A percentile compares a stretch with the other conserved stretches of the same genome.
Conservation (phyloP, 176 grass and related monocot species). For the Triticum monococcum region DNA sequence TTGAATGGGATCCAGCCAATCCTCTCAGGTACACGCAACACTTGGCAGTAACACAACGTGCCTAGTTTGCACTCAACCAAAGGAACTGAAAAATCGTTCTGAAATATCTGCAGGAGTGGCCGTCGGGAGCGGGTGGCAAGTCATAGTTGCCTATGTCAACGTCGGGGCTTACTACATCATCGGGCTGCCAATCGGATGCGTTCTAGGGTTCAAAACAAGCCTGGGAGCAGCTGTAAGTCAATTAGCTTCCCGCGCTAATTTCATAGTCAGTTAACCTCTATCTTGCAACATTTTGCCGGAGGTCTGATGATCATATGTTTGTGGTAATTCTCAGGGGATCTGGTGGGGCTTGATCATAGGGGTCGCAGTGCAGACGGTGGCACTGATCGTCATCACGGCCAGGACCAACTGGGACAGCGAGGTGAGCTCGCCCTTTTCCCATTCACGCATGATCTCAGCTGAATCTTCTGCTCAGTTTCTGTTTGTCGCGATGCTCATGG, state of each 20-base stretch:
- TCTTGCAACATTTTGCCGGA: not conserved
- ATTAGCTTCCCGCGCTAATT: not conserved
- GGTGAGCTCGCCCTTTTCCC: constrained; percentile 19
- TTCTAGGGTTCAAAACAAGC: constrained; percentile 71
- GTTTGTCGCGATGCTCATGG: not conserved
- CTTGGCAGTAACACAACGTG: too few relatives aligned
- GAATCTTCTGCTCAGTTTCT: not conserved
- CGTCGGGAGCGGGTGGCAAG: constrained; percentile 86
- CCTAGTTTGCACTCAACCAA: not conserved
- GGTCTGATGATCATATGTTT: not conserved
- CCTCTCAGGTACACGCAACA: constrained; percentile 51
- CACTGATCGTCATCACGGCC: constrained; percentile 64
- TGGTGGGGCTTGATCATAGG: constrained; percentile 90
- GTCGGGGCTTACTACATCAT: constrained; percentile 73
- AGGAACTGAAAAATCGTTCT: not conserved
- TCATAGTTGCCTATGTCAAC: constrained; percentile 79
- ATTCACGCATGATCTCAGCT: not conserved
- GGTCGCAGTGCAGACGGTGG: constrained; percentile 53
- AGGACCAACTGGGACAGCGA: constrained; percentile 81
- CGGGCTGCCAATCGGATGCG: constrained; percentile 70
- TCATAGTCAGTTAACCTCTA: not conserved
- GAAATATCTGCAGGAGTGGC: constrained; percentile 52
- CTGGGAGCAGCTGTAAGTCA: constrained; percentile 55
- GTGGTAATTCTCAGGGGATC: constrained; percentile 53
- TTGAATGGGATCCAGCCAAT: constrained; percentile 92